Conservation (phyloP, 441 rosid species). For the Lepidium campestre region DNA sequence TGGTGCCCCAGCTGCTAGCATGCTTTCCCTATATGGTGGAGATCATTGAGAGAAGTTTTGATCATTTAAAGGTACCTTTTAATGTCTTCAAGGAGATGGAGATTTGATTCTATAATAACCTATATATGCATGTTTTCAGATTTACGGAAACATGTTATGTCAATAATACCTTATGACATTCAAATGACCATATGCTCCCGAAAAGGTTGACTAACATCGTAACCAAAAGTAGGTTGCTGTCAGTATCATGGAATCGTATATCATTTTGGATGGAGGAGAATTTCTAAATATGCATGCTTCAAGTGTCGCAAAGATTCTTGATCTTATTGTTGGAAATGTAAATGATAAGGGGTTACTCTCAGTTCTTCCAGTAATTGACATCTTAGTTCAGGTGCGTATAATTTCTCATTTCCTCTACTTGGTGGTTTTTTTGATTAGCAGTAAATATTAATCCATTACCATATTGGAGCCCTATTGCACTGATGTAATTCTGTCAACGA, state of each 20-base stretch:
- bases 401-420: conserved; percentile 1
- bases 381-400: conserved; percentile 73
- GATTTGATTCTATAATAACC: not conserved
- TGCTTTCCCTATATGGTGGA: conserved; percentile 79
- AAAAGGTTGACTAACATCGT: conserved; percentile 8
- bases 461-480: not conserved
- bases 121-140: not conserved
- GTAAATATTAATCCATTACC: not conserved
- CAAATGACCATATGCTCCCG: not conserved
- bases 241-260: conserved; percentile 71
- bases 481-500: not conserved
- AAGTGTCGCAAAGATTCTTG: conserved; percentile 81
- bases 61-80: conserved; percentile 79
- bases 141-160: not conserved
- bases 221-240: conserved; percentile 68
- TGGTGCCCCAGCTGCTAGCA: conserved; percentile 82
- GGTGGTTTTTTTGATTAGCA: not conserved
- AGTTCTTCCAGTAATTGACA: conserved; percentile 80
- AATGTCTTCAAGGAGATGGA: not conserved
- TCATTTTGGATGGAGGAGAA: conserved; percentile 79
- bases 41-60: conserved; percentile 88
- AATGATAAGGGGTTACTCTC: conserved; percentile 80
- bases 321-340: conserved; percentile 91
- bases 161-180: conserved; percentile 2
- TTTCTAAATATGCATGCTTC: conserved; percentile 79